phyloP scores from a whole-genome alignment of 495 filamentous ascomycete genomes.

The Talaromyces adpressus region DNA sequence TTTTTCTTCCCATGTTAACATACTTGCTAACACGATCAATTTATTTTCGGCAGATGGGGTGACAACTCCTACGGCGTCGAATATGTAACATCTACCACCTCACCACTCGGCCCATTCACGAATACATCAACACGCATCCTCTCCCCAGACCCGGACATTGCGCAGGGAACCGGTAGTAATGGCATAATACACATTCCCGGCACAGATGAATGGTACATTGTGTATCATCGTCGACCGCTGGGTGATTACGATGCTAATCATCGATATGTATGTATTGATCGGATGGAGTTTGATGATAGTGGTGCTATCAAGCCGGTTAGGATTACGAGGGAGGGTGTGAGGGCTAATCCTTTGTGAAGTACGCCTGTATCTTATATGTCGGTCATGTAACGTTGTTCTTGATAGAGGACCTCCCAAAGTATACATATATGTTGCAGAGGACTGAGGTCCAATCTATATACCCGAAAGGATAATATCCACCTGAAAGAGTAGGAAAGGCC shows the following conservation, averaged over 20 bases:
- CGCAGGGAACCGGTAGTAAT: constrained; percentile 35
- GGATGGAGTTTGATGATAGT: constrained; percentile 35
- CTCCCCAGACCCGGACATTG: constrained; percentile 29
- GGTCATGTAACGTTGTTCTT: too few relatives aligned
- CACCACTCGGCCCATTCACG: constrained; percentile 35
- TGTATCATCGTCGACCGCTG: constrained; percentile 39
- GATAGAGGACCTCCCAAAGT: neutral
- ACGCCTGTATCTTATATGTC: neutral
- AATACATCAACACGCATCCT: constrained; percentile 29
- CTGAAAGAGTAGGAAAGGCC: neutral
- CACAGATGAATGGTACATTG: constrained; percentile 41
- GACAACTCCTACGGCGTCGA: constrained; percentile 39
- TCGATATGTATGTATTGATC: constrained; percentile 39
- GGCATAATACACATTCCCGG: constrained; percentile 32
- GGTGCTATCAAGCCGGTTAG: constrained; percentile 32
- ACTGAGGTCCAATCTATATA: neutral
- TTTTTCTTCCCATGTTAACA: neutral
- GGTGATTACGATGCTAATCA: constrained; percentile 35
- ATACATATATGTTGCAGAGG: neutral
- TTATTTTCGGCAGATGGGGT: constrained; percentile 22
- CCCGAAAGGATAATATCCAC: neutral
- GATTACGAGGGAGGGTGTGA: constrained; percentile 31
- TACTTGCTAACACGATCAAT: too few relatives aligned
- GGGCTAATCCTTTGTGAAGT: neutral
- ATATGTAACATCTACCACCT: constrained; percentile 34